phyloP scores from a whole-genome alignment of 2,329 filamentous ascomycete genomes.

The Pseudogymnoascus pannorum region DNA sequence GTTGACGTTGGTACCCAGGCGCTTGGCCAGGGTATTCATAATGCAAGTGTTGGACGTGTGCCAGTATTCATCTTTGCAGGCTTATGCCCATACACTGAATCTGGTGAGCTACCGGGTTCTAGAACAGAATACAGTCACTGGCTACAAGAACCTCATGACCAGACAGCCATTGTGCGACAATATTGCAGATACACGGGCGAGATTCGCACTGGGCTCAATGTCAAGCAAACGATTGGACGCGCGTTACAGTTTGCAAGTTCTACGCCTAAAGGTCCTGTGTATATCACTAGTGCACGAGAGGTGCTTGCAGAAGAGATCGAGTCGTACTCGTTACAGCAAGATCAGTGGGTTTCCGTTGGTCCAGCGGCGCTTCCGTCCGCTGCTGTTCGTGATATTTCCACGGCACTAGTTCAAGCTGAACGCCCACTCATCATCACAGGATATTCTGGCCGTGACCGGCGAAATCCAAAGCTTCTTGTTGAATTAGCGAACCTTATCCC shows the following conservation, averaged over 20 bases:
- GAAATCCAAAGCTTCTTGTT: constrained; percentile 32
- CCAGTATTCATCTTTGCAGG: constrained; percentile 75
- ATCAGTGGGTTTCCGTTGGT: constrained; percentile 46
- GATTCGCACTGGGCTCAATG: constrained; percentile 75
- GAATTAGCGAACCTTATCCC: constrained; percentile 39
- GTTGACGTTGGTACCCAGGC: constrained; percentile 79
- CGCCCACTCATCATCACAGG: constrained; percentile 43
- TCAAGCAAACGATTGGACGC: constrained; percentile 84
- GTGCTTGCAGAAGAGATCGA: constrained; percentile 79
- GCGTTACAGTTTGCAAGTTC: constrained; percentile 75
- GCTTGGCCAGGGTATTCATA: constrained; percentile 70
- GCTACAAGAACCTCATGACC: constrained; percentile 78
- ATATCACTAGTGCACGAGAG: constrained; percentile 70
- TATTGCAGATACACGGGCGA: constrained; percentile 81
- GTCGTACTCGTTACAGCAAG: constrained; percentile 61
- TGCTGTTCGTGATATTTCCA: constrained; percentile 36
- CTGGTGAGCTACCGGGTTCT: constrained; percentile 70
- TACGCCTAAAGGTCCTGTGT: constrained; percentile 72
- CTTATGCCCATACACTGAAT: constrained; percentile 66
- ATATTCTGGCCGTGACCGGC: constrained; percentile 39
- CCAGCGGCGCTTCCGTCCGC: constrained; percentile 25
- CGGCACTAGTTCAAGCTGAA: constrained; percentile 38
- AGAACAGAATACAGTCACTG: constrained; percentile 81
- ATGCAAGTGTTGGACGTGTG: constrained; percentile 65
- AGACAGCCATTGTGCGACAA: constrained; percentile 72